Base-by-base conservation (phyloP, 1,284 basidiomycete genomes). In the Ganoderma sp. region DNA sequence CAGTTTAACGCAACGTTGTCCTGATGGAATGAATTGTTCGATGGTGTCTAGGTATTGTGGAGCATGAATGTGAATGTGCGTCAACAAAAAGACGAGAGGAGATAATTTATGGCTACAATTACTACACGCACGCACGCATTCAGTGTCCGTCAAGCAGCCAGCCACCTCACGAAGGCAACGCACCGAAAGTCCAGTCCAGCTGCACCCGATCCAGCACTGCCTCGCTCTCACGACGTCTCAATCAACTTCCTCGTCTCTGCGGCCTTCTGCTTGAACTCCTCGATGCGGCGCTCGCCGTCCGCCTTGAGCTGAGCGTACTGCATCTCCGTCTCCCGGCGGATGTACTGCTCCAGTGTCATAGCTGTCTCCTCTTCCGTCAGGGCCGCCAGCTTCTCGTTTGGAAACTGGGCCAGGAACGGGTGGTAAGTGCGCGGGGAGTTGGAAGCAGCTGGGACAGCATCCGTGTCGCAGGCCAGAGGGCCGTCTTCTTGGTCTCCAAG, bases 281-380 rank as follows among this genome's bases (percentile, higher is more conserved):
- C 81, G 67, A 93, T 83, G 75, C 86, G 84, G 69, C 82, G 79
- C 76, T 88, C 87, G 8, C 88, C 91, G 72, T 92, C 90, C 67
- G 81, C 78, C 75, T 84, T 82, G 70, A 93, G 84, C 72, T 83
- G 85, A 71, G 88, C 87, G 70, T 86, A 87, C 76, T 92, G 85
- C 45, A 86, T 76, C 67, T 83, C 82, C 75, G 91, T 90, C 78
- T 93, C 90, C 72, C 88, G 86, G 64, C 88, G 82, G 69, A 93
- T 88, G 87, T 90, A 93, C 74, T 93, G 87, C 73, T 93, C 91
- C 45, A 93, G 86, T 0, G 90, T 90, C 89, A 93, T 88, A 39
- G 82, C 78, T 65, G 88, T 80, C 75, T 93, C 91, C n/a, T 85
- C 84, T 41, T 88, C 87, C 19, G 85, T 87, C 42, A 93, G 79